Evolutionary conservation across 768 basidiomycete genomes (phyloP).

Genomic region (Sporobolomyces roseus): DNA sequence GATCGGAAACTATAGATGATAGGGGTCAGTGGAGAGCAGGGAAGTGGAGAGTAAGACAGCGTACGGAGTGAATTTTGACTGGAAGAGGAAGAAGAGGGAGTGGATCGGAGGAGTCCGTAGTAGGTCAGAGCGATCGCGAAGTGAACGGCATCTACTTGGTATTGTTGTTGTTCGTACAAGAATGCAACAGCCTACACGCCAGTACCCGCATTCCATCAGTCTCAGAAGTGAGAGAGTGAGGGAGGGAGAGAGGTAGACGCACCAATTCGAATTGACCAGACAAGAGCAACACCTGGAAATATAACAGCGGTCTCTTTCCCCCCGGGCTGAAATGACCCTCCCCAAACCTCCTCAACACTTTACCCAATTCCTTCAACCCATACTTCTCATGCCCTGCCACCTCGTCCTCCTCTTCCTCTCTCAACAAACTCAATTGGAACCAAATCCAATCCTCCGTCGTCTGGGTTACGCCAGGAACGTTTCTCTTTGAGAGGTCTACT

Average conservation of each 20-base stretch:
- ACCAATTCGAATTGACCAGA: constrained; percentile 93
- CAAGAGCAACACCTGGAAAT: constrained; percentile 68
- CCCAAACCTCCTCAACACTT: constrained; percentile 49
- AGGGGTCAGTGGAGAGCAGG: constrained; percentile 70
- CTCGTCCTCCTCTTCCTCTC: constrained; percentile 57
- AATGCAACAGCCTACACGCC: constrained; percentile 75
- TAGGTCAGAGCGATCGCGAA: constrained; percentile 86
- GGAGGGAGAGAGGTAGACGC: constrained; percentile 42
- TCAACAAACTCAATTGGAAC: constrained; percentile 85
- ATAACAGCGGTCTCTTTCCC: constrained; percentile 56
- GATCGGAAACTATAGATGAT: too few species aligned
- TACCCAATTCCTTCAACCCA: constrained; percentile 49
- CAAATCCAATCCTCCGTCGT: constrained; percentile 98
- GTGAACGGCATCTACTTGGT: constrained; percentile 90
- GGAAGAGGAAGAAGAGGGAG: constrained; percentile 46
- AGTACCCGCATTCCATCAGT: too few species aligned
- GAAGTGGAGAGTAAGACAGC: constrained; percentile 3
- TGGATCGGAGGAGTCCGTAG: constrained; percentile 72
- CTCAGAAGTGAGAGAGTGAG: too few species aligned
- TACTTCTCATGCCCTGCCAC: constrained; percentile 56
- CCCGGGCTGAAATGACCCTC: constrained; percentile 54
- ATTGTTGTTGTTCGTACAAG: constrained; percentile 77
- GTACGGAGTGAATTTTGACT: constrained; percentile 62
- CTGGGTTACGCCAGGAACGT: constrained; percentile 74
- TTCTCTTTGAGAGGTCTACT: constrained; percentile 74